A percentile compares a stretch with the other conserved stretches of the same genome.
phyloP scores from a whole-genome alignment of 306 rosid species.

The Vicia villosa region DNA sequence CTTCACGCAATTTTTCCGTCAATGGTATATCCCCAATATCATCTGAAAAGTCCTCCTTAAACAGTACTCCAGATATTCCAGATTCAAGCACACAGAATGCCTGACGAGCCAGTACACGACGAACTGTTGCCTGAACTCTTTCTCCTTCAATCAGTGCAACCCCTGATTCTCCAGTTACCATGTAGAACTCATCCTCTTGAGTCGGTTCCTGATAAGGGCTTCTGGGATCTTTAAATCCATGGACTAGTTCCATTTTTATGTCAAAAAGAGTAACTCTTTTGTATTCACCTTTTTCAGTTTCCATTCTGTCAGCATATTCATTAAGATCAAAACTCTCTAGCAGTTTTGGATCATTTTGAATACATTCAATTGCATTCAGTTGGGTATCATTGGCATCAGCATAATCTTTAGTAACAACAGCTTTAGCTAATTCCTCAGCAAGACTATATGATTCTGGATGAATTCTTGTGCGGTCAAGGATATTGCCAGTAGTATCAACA shows the following conservation, averaged over 20 bases:
- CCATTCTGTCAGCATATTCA: slow-evolving; percentile 41
- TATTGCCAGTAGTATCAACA: slow-evolving; percentile 33
- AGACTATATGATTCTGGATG: slow-evolving; percentile 57
- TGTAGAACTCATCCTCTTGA: slow-evolving; percentile 49
- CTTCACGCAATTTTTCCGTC: slow-evolving; percentile 40
- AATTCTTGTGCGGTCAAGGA: slow-evolving; percentile 50
- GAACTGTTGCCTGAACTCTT: slow-evolving; percentile 50
- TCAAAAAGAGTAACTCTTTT: slow-evolving; percentile 43
- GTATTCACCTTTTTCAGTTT: slow-evolving; percentile 41
- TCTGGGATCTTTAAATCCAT: slow-evolving; percentile 57
- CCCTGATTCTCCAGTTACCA: slow-evolving; percentile 50
- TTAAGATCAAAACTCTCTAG: slow-evolving; percentile 46
- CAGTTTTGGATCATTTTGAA: slow-evolving; percentile 45
- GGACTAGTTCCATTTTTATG: slow-evolving; percentile 48
- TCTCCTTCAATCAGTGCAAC: slow-evolving; percentile 45
- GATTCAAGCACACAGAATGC: slow-evolving; percentile 50
- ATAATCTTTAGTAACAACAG: slow-evolving; percentile 39
- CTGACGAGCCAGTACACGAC: slow-evolving; percentile 38
- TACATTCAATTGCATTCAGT: slow-evolving; percentile 39
- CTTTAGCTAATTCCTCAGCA: slow-evolving; percentile 50
- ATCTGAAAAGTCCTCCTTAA: slow-evolving; percentile 50
- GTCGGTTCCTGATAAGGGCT: slow-evolving; percentile 43
- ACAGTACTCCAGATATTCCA: slow-evolving; percentile 45
- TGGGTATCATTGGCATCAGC: slow-evolving; percentile 32
- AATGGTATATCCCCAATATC: slow-evolving; percentile 41